These are phyloP conservation scores for Filobasidium floriforme DNA, from an alignment of 768 basidiomycete species.

Conservation along the genomic window DNA sequence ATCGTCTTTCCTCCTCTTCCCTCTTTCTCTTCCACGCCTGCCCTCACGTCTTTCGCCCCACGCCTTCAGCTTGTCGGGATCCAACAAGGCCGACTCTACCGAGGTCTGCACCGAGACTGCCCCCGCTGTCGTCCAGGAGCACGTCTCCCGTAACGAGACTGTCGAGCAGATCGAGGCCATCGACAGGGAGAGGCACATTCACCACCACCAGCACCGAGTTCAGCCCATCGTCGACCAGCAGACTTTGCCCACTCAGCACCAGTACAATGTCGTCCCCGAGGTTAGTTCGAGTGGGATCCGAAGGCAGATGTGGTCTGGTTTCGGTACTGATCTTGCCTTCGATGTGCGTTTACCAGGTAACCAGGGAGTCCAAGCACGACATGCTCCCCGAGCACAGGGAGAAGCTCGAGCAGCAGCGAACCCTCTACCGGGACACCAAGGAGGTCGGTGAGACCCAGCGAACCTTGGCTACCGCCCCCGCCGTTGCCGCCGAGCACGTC, in stretches of 20 bases:
- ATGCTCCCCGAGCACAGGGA: slow-evolving; percentile 44
- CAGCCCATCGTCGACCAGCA: slow-evolving; percentile 43
- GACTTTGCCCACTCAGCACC: slow-evolving; percentile 38
- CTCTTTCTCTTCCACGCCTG: too few species aligned
- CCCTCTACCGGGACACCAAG: slow-evolving; percentile 34
- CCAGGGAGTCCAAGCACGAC: slow-evolving; percentile 42
- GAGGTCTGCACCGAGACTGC: slow-evolving; percentile 45
- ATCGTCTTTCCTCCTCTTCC: too few species aligned
- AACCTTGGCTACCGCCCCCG: slow-evolving; percentile 31
- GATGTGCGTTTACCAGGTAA: too few species aligned
- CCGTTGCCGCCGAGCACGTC: slow-evolving; percentile 41
- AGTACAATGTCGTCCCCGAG: slow-evolving; percentile 35
- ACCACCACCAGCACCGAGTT: slow-evolving; percentile 43
- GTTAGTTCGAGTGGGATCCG: too few species aligned
- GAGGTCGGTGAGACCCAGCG: slow-evolving; percentile 32
- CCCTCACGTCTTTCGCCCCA: too few species aligned
- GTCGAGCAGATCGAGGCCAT: slow-evolving; percentile 42
- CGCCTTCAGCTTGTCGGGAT: neutral
- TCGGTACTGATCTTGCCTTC: too few species aligned
- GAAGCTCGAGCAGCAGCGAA: slow-evolving; percentile 42
- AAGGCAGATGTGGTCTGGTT: too few species aligned
- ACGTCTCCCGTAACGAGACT: slow-evolving; percentile 36
- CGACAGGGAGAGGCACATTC: slow-evolving; percentile 45
- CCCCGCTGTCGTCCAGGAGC: slow-evolving; percentile 44
- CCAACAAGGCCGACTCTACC: slow-evolving; percentile 34